A percentile compares a stretch with the other conserved stretches of the same genome.
These are phyloP conservation scores for Mortierella sp. DNA, from an alignment of 371 early-diverging fungal genomes.

Conservation along the genomic window DNA sequence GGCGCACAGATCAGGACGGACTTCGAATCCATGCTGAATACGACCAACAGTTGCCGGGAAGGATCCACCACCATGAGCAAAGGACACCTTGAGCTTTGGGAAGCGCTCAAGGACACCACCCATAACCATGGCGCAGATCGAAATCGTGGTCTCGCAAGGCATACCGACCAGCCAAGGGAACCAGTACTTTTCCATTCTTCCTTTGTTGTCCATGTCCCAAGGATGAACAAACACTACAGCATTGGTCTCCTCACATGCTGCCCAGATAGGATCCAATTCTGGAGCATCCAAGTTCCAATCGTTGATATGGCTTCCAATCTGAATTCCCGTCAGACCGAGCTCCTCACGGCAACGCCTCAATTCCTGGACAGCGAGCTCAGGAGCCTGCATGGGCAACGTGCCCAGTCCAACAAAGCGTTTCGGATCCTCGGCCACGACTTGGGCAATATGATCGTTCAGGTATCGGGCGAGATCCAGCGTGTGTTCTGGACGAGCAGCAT, in stretches of 20 bases:
- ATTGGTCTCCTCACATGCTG: conserved; percentile 74
- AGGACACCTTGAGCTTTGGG: conserved; percentile 70
- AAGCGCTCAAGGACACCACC: conserved; percentile 77
- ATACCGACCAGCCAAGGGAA: conserved; percentile 82
- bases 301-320: conserved; percentile 79
- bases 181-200: conserved; percentile 78
- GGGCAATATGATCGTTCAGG: conserved; percentile 80
- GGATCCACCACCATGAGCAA: conserved; percentile 81
- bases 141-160: conserved; percentile 79
- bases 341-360: conserved; percentile 74
- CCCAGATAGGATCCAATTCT: conserved; percentile 74
- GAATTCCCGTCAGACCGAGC: conserved; percentile 73
- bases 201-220: conserved; percentile 77
- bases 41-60: conserved; percentile 76
- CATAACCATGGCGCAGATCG: conserved; percentile 74
- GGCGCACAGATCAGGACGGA: conserved; percentile 76
- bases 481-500: conserved; percentile 69
- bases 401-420: conserved; percentile 74
- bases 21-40: conserved; percentile 76
- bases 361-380: conserved; percentile 74
- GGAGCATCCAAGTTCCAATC: conserved; percentile 81
- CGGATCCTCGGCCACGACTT: conserved; percentile 72
- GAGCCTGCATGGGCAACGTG: conserved; percentile 81
- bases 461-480: conserved; percentile 66
- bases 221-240: conserved; percentile 77